Conservation (phyloP, 1,139 yeast genomes). For the Nadsonia starkeyi-henricii region DNA sequence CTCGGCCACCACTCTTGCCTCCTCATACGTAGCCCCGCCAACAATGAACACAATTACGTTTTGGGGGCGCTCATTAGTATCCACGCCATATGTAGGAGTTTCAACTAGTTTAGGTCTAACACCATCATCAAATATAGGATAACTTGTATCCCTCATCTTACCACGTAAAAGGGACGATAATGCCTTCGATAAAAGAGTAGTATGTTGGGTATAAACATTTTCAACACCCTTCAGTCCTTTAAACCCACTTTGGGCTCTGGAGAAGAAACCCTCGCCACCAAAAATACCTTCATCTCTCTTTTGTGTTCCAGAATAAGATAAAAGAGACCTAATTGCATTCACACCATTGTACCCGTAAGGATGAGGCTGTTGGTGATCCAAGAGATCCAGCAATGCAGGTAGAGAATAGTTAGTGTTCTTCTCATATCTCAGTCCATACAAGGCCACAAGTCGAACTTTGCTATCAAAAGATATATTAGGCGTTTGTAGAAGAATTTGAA, state of each 20-base stretch:
- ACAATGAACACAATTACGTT: constrained; percentile 70
- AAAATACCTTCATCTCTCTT: constrained; percentile 35
- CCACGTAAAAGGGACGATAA: constrained; percentile 38
- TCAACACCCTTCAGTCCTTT: constrained; percentile 35
- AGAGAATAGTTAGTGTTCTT: constrained; percentile 29
- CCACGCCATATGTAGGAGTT: constrained; percentile 11
- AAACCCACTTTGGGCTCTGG: constrained; percentile 31
- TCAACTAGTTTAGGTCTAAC: constrained; percentile 16
- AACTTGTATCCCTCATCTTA: constrained; percentile 32
- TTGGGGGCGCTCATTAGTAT: constrained; percentile 34
- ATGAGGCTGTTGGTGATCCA: constrained; percentile 22
- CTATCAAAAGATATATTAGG: constrained; percentile 23
- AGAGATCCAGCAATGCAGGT: constrained; percentile 23
- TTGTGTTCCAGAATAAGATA: constrained; percentile 27
- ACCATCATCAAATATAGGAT: constrained; percentile 24
- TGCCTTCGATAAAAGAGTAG: constrained; percentile 52
- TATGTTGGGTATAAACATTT: constrained; percentile 56
- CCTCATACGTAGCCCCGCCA: constrained; percentile 91
- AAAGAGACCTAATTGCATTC: constrained; percentile 13
- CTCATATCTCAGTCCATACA: constrained; percentile 62
- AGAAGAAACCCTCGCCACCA: constrained; percentile 27
- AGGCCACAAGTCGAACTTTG: constrained; percentile 48
- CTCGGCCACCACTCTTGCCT: constrained; percentile 68
- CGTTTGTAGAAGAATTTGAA: constrained; percentile 30
- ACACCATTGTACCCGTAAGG: constrained; percentile 7